Percentiles rank a stretch among this genome's conserved stretches.
Conservation (phyloP, 148 eudicot species). For the Chenopodium quinoa region DNA sequence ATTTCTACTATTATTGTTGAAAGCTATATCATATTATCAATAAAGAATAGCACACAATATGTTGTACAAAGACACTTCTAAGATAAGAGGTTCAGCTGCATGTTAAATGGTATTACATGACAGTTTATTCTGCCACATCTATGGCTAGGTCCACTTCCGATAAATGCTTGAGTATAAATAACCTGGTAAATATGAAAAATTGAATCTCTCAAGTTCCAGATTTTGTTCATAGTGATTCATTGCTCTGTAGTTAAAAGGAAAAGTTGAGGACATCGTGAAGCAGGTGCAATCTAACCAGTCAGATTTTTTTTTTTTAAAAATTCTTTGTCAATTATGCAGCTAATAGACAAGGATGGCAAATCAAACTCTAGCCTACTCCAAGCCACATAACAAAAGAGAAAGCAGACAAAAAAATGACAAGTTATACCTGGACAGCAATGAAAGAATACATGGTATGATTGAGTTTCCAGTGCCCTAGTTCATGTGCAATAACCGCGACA, state of each 20-base stretch:
- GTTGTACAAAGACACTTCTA: neutral
- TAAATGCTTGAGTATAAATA: neutral
- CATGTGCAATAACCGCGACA: conserved; percentile 99
- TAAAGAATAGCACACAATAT: neutral
- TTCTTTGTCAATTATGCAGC: neutral
- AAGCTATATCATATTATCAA: neutral
- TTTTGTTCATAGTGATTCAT: neutral
- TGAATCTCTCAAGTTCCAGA: neutral
- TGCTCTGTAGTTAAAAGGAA: neutral
- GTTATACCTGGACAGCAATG: conserved; percentile 87
- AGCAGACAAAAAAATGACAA: neutral
- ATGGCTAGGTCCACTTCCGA: neutral
- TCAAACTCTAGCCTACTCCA: neutral
- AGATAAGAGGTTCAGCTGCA: neutral
- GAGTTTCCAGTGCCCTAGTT: conserved; percentile 99
- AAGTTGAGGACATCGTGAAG: neutral
- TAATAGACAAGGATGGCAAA: neutral
- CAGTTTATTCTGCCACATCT: neutral
- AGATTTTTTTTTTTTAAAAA: no score
- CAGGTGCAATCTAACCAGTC: neutral
- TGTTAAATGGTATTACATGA: neutral
- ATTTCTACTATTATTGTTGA: neutral
- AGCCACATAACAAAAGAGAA: neutral
- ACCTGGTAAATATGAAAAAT: neutral
- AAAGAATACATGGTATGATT: conserved; percentile 95